These are phyloP conservation scores for Leptodontidium sp. DNA, from an alignment of 2,329 filamentous ascomycete species.

Conservation along the genomic window DNA sequence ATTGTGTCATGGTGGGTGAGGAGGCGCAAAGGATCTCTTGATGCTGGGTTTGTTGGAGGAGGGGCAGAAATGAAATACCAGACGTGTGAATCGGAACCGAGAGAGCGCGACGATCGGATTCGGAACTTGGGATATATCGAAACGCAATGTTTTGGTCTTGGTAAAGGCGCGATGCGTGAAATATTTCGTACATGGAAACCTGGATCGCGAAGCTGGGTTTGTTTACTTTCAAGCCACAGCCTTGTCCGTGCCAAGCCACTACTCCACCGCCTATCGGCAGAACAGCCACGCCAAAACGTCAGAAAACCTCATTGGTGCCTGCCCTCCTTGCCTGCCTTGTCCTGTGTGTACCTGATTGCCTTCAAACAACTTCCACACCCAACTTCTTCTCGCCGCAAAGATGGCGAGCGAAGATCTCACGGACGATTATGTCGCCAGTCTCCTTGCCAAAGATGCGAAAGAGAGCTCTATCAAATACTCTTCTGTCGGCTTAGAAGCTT, in stretches of 20 bases:
- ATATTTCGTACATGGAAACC: not conserved
- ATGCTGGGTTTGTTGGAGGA: not conserved
- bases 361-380: not conserved
- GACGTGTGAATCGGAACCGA: no score
- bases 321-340: not conserved
- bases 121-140: not conserved
- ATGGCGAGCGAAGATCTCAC: constrained; percentile 57
- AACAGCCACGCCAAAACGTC: not conserved
- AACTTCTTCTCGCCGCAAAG: not conserved
- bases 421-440: constrained; percentile 80
- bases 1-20: constrained; percentile 35
- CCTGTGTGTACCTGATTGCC: not conserved
- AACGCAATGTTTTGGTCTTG: not conserved
- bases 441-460: constrained; percentile 83
- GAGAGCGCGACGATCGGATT: not conserved
- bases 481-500: constrained; percentile 75
- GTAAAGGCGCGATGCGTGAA: no score
- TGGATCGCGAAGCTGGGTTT: constrained; percentile 24
- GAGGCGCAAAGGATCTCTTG: not conserved
- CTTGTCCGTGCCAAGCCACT: constrained; percentile 1
- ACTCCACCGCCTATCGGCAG: constrained; percentile 11
- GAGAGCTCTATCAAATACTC: constrained; percentile 78
- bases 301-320: constrained; percentile 4
- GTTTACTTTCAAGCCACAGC: constrained; percentile 33
- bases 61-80: not conserved